Evolutionary conservation across 2,329 filamentous ascomycete species (phyloP), one percentile per base, ranked within the genome.

Genomic region (Trichoderma hamatum): DNA sequence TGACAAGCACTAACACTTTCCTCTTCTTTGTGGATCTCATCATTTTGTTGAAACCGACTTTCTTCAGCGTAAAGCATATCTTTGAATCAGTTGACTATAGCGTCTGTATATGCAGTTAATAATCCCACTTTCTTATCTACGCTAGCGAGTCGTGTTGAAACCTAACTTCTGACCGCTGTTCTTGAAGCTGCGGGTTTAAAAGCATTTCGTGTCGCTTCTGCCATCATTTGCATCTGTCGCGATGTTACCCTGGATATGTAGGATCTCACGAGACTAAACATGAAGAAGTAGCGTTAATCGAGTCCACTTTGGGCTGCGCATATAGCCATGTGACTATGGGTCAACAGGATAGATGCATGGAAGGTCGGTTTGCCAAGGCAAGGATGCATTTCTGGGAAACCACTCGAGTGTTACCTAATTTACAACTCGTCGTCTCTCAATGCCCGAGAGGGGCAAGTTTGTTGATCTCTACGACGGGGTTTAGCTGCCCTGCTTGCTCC

Each of bases 311-410:
- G 32, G 36, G 43, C 64, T 21, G 54, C 64, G 63, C 54, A n/a
- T 55, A 21, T 9, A 55, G 43, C 68, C 68, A 69, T 69, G 68
- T 69, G 68, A 69, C 68, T 61, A 46, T 36, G 30, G 34, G 67
- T 69, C 59, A 39, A 63, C 60, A 51, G 51, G 59, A 51, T 30
- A 32, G 54, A 59, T 19, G 39, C 21, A 59, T 59, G 16, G 16
- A 43, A 34, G n/a, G 19, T 39, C 14, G 34, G 34, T 19, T 59
- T 59, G 54, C 64, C 39, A 59, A 67, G 43, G 39, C 64, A 26
- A 58, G 36, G 64, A 68, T 56, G 49, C 49, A 63, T 68, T 36
- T 61, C 46, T 36, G 28, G 39, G 59, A 39, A 19, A 13, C 46
- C 30, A 28, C n/a, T 55, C 34, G 30, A 21, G 39, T 55, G 54